Evolutionary conservation across 1,139 yeast genomes (phyloP), one percentile per base, ranked within the genome.

Genomic region (Wickerhamomyces sp.): DNA sequence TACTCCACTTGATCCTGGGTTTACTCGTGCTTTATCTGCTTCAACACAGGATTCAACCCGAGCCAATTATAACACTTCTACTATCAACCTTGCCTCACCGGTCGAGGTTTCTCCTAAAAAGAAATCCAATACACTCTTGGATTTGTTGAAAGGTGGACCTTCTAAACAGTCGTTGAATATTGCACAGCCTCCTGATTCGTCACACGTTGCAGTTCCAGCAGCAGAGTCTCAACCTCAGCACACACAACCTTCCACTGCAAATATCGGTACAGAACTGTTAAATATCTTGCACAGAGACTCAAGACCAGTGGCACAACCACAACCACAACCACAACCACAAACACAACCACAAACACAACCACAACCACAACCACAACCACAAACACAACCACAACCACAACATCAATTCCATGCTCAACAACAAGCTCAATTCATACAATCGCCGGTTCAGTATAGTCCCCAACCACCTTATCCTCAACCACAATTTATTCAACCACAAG

Each of bases 141-240:
- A n/a, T 13, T 11, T 23, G 15, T 13, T 23, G 11, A 23, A 23
- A 12, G 26, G 26, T 13, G 15, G n/a, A n/a, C n/a, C n/a, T n/a
- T n/a, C n/a, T n/a, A n/a, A n/a, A n/a, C n/a, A n/a, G n/a, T n/a
- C n/a, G n/a, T n/a, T n/a, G n/a, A n/a, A n/a, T n/a, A n/a, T n/a
- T n/a, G n/a, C n/a, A n/a, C 9, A 19, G 21, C 10, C 21, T 19
- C 21, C 21, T 19, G 7, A 8, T 10, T 19, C 21, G 7, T 8
- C 7, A 7, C 21, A 19, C 10, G 9, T 39, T 38, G 31, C 30
- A 46, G 17, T 38, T 49, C 28, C 51, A 44, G 37, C 39, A 39
- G 30, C 21, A 8, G 39, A 44, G 31, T 40, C 38, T n/a, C n/a
- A 28, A 15, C 29, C 4, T 6, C 37, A 17, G 26, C 37, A 11